Base-by-base conservation (phyloP, 805 yeast genomes). In the Barnettozyma californica region DNA sequence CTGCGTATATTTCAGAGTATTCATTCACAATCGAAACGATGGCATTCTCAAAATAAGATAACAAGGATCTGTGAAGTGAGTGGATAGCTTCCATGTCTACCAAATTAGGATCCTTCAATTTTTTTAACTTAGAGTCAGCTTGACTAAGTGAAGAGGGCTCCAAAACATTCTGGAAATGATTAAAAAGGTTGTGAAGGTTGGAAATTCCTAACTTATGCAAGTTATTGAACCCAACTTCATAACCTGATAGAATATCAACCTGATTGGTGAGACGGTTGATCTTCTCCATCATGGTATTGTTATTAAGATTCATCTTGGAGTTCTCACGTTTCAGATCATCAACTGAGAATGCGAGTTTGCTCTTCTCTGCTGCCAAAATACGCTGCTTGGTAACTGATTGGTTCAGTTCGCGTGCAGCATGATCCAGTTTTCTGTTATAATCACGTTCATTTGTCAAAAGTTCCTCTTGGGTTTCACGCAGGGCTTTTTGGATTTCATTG, bases 131-230 rank as follows among this genome's bases (percentile, higher is more conserved):
- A 20, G 68, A 68, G 20, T 73, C 69, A 8, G 88, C 84, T 47
- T 81, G 86, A n/a, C 68, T 67, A 16, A 82, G 71, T 0, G 88
- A 82, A 4, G 70, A 57, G 45, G 76, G 77, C 50, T 84, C 88
- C 3, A 84, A 70, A 2, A 83, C 72, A 52, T 75, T 74, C 36
- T 76, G 73, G 48, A 82, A 74, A 1, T 77, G 69, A 18, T 68
- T 65, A 37, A 81, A 66, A n/a, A 81, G 59, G 51, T 71, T 78
- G 13, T 75, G 71, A 41, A 80, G 73, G 50, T 75, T 77, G 5
- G 68, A 63, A 2, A 77, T 60, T 48, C 77, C 80, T 9, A 66
- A 54, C 4, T 61, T 63, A 13, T 70, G 62, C 3, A 80, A 50
- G 38, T 70, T 75, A 26, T 70, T 68, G 46, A 73, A 70, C 31